Evolutionary conservation across 1,139 yeast species (phyloP), one percentile per base, ranked within the genome.

Genomic region (Kazachstania sp.): DNA sequence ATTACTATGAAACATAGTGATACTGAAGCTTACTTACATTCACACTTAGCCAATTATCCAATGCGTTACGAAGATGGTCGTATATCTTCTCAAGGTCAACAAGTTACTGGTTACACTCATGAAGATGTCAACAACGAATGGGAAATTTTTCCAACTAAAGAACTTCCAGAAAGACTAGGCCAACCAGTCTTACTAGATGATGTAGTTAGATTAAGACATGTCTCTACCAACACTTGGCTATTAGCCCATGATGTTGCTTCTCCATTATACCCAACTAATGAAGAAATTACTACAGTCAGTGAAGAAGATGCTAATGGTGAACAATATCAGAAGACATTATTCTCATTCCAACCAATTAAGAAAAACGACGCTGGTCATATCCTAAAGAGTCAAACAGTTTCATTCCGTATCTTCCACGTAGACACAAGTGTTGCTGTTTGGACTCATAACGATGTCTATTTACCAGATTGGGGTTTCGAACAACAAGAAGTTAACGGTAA

Each of bases 211-310:
- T 73, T 92, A 50, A 82, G 78, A 65, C 99, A 92, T 59, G 78
- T 87, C 37, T 79, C 74, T 16, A 90, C 97, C 2, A 77, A 87
- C 51, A 83, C 95, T 3, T 83, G 71, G 57, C 69, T 92, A 53
- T 71, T 87, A 56, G 80, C 98, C 29, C 99, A 92, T 64, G 99
- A 92, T 65, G 98, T 92, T 46, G 98, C 98, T 1, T 90, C 97
- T n/a, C 97, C 97, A 30, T 73, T 80, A 52, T 84, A 70, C 62
- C 83, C 95, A 44, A 87, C 97, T 18, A 86, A 90, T 64, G 96
- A 90, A 67, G 97, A 90, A 68, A 81, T 90, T 60, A 85, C 95
- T 3, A 78, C 95, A 32, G 81, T 82, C 12, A 65, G 76, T 41
- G 71, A 70, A 30, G 95, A 86, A 43, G 67, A 65, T 11, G 84